phyloP scores from a whole-genome alignment of 2,329 filamentous ascomycete species.

The Emericellopsis atlantica region DNA sequence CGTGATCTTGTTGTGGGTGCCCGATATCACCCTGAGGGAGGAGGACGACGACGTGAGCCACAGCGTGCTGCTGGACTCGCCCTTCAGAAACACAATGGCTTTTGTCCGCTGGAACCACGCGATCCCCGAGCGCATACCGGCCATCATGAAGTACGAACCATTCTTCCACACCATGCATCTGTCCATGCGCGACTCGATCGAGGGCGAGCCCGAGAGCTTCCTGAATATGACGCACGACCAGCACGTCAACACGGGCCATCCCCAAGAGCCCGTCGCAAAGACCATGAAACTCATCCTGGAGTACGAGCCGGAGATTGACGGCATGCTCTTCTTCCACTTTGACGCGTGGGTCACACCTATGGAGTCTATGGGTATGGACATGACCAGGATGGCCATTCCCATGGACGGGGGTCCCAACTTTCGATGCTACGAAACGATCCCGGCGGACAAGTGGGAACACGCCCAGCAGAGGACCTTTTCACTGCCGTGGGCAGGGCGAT shows the following conservation, averaged over 20 bases:
- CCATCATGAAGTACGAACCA: constrained; percentile 13
- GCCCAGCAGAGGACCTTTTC: too few species aligned
- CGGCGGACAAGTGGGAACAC: too few species aligned
- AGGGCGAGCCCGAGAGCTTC: too few species aligned
- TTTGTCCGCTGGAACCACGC: constrained; percentile 14
- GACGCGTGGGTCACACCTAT: constrained; percentile 19
- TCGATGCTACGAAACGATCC: constrained; percentile 2
- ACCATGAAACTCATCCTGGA: constrained; percentile 18
- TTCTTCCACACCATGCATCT: constrained; percentile 16
- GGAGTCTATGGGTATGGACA: constrained; percentile 11
- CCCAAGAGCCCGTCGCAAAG: constrained; percentile 8
- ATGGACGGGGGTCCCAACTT: constrained; percentile 2
- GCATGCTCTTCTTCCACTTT: constrained; percentile 17
- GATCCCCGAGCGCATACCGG: constrained; percentile 11
- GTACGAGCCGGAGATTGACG: constrained; percentile 12
- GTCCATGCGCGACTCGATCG: constrained; percentile 7
- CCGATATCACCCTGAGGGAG: too few species aligned
- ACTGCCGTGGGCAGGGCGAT: too few species aligned
- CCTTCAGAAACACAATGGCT: constrained; percentile 14
- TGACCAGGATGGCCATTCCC: constrained; percentile 14
- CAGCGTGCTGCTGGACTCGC: constrained; percentile 6
- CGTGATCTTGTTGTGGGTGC: too few species aligned
- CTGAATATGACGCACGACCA: too few species aligned
- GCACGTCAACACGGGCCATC: constrained; percentile 9
- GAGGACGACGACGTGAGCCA: too few species aligned